phyloP scores from a whole-genome alignment of 371 early-diverging fungal genomes.

The Mucor circinelloides region DNA sequence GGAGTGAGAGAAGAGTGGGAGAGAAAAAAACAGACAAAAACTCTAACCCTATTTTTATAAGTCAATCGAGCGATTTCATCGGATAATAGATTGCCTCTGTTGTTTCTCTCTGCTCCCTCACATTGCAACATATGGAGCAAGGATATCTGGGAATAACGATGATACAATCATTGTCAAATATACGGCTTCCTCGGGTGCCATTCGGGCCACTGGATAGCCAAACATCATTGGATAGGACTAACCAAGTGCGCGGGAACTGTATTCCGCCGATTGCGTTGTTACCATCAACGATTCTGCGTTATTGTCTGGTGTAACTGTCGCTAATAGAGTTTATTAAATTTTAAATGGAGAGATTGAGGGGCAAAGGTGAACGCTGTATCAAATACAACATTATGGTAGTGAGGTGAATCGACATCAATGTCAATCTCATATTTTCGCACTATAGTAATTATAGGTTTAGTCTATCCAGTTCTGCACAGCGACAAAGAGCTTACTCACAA shows the following conservation, averaged over 20 bases:
- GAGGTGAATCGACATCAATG: not conserved
- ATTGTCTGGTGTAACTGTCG: not conserved
- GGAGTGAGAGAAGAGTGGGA: not conserved
- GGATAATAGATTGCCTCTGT: not conserved
- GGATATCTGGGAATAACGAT: not conserved
- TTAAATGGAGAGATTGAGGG: not conserved
- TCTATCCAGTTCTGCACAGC: not conserved
- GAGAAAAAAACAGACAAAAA: not conserved
- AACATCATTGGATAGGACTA: not conserved
- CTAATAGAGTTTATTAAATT: slow-evolving; percentile 5
- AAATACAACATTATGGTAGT: not conserved
- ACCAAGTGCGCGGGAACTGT: slow-evolving; percentile 1
- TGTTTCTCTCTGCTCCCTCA: not conserved
- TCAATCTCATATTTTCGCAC: slow-evolving; percentile 7
- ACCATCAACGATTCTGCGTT: not conserved
- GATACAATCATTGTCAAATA: not conserved
- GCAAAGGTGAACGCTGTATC: not conserved
- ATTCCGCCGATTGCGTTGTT: not conserved
- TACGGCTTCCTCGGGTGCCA: not conserved
- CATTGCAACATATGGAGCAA: not conserved
- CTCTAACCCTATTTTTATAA: not conserved
- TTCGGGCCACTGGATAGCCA: not conserved
- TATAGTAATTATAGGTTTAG: not conserved
- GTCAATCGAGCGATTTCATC: not conserved
- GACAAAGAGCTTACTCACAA: slow-evolving; percentile 29